Base-by-base conservation (phyloP, 495 filamentous ascomycete species). In the Staphylotrichum tortipilum region DNA sequence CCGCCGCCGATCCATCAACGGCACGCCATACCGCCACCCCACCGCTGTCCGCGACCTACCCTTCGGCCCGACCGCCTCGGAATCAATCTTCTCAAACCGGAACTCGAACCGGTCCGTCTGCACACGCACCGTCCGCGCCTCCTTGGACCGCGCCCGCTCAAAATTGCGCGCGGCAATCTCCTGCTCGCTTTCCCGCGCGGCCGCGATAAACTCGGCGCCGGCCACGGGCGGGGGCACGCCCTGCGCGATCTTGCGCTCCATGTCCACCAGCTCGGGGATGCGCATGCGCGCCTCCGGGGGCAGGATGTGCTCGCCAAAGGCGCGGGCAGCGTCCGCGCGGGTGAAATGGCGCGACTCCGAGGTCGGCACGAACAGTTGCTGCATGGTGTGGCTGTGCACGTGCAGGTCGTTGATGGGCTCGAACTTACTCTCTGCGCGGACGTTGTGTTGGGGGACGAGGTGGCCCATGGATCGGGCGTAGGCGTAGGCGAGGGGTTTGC, bases 391-490 rank as follows among this genome's bases (percentile, higher is more conserved):
- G 23, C 79, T 78, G 68, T 96, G 90, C 24, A 88, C 81, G 48
- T 84, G 83, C 7, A 98, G 78, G 61, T 95, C 90, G 67, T 95
- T 94, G 66, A 95, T 91, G 39, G 83, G 74, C 74, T 98, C 92
- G 62, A 94, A 88, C 2, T 69, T 68, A 12, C 51, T 45, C 12
- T 59, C 51, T 8, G 50, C 58, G 53, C 0, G 18, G 18, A 31
- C 49, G 43, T 58, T n/a, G n/a, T n/a, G n/a, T n/a, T n/a, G n/a
- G n/a, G n/a, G 56, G 30, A 41, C 51, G 70, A 79, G 41, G 33
- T 86, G 91, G 12, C 97, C 70, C 92, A 98, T 96, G 28, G 89
- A 83, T 28, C 75, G 73, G 19, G 83, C 75, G 68, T 95, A 95
- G 36, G 85, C 83, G 23, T 70, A 69, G 11, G 89, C 88, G 24